Percentiles rank a stretch among this genome's conserved stretches.
Conservation (phyloP, 768 basidiomycete genomes). For the Trametes punicea region DNA sequence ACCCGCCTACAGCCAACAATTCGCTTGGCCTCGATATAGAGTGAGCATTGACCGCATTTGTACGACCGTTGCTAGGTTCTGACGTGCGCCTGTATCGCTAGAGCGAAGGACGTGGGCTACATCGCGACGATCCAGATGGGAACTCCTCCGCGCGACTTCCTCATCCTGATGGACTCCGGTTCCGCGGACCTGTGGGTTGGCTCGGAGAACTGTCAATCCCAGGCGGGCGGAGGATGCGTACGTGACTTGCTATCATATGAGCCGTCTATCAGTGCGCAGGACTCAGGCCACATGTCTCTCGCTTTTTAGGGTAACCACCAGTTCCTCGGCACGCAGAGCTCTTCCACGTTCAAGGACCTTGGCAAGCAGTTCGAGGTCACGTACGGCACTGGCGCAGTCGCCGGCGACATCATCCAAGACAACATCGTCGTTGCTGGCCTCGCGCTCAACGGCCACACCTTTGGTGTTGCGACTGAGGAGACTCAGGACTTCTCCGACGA, state of each 20-base stretch:
- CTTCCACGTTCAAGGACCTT: conserved; percentile 58
- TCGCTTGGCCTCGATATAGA: conserved; percentile 71
- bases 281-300: conserved; percentile 5
- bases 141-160: conserved; percentile 41
- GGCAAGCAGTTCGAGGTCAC: conserved; percentile 52
- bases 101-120: conserved; percentile 53
- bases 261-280: background rate
- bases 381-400: conserved; percentile 69
- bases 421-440: conserved; percentile 63
- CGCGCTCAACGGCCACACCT: conserved; percentile 51
- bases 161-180: conserved; percentile 46
- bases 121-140: conserved; percentile 42
- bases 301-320: conserved; percentile 54
- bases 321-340: conserved; percentile 59
- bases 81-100: conserved; percentile 18
- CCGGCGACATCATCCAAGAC: conserved; percentile 62
- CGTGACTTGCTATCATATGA: conserved; percentile 18
- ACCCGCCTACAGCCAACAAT: conserved; percentile 41
- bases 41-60: conserved; percentile 36
- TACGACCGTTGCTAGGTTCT: background rate
- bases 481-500: conserved; percentile 55
- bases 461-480: conserved; percentile 64
- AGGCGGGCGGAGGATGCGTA: conserved; percentile 38
- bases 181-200: conserved; percentile 46
- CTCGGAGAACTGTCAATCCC: conserved; percentile 32